Conservation (phyloP, 2,329 filamentous ascomycete genomes). For the Alternaria burnsii region DNA sequence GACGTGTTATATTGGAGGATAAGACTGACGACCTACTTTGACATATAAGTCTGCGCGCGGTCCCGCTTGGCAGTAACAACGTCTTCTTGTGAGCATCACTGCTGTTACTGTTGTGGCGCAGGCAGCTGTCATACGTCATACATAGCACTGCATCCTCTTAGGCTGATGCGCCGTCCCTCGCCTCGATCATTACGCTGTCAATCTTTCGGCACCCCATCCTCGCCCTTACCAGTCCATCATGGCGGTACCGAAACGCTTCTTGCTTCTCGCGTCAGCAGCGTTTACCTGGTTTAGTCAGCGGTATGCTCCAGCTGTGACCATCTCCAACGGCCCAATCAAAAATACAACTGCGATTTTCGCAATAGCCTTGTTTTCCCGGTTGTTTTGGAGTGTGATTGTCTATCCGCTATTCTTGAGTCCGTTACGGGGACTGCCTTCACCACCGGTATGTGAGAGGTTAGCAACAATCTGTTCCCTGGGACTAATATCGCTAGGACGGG, state of each 20-base stretch:
- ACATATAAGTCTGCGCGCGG: no score
- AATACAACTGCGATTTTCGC: constrained; percentile 55
- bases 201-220: neutral
- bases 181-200: neutral
- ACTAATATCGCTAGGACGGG: constrained; percentile 27
- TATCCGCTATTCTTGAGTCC: constrained; percentile 68
- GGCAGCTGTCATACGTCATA: neutral
- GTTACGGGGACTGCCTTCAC: constrained; percentile 64
- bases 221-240: constrained; percentile 20
- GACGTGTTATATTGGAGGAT: neutral
- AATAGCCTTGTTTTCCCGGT: constrained; percentile 46
- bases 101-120: neutral
- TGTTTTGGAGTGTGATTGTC: constrained; percentile 58
- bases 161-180: neutral
- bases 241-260: constrained; percentile 39
- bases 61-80: neutral
- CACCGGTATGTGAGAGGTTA: constrained; percentile 53
- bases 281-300: constrained; percentile 43
- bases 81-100: no score
- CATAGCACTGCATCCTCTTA: neutral
- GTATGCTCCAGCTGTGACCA: constrained; percentile 43
- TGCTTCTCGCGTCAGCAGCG: constrained; percentile 35
- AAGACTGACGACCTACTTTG: no score
- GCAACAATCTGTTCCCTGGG: neutral
- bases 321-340: constrained; percentile 47